These are phyloP conservation scores for Abrus pulchellus DNA, from an alignment of 306 rosid genomes.

Conservation along the genomic window DNA sequence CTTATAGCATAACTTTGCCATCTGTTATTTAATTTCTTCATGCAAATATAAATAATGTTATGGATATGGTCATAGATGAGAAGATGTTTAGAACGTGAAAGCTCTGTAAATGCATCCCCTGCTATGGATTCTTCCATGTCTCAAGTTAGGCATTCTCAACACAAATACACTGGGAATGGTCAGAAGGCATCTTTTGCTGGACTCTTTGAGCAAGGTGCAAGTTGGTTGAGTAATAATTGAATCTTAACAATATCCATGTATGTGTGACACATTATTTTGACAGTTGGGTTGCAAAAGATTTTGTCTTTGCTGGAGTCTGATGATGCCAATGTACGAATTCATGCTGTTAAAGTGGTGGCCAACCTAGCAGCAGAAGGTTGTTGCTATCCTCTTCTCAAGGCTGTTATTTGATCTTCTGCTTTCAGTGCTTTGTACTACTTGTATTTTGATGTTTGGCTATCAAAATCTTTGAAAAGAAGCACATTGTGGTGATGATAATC, in stretches of 20 bases:
- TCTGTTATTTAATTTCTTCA: neutral
- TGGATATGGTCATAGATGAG: slow-evolving; percentile 61
- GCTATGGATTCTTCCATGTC: slow-evolving; percentile 65
- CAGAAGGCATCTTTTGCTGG: slow-evolving; percentile 65
- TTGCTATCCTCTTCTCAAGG: slow-evolving; percentile 34
- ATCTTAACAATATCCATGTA: slow-evolving; percentile 14
- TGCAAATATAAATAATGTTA: slow-evolving; percentile 10
- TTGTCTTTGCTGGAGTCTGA: slow-evolving; percentile 83
- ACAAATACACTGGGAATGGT: slow-evolving; percentile 58
- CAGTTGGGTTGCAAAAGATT: slow-evolving; percentile 87
- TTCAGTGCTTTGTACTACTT: neutral
- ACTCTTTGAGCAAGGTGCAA: slow-evolving; percentile 80
- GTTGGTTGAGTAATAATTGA: slow-evolving; percentile 1
- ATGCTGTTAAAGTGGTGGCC: slow-evolving; percentile 91
- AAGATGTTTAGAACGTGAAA: slow-evolving; percentile 63
- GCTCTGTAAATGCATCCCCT: slow-evolving; percentile 60
- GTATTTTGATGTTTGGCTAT: slow-evolving; percentile 21
- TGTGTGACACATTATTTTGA: slow-evolving; percentile 42
- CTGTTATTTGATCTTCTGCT: neutral
- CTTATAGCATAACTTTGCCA: slow-evolving; percentile 3
- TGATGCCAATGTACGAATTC: slow-evolving; percentile 76
- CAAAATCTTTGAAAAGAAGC: neutral
- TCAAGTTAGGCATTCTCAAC: slow-evolving; percentile 62
- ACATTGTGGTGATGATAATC: neutral
- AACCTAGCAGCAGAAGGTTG: slow-evolving; percentile 88